Base-by-base conservation (phyloP, 2,329 filamentous ascomycete species). In the Trichoderma pleuroti region DNA sequence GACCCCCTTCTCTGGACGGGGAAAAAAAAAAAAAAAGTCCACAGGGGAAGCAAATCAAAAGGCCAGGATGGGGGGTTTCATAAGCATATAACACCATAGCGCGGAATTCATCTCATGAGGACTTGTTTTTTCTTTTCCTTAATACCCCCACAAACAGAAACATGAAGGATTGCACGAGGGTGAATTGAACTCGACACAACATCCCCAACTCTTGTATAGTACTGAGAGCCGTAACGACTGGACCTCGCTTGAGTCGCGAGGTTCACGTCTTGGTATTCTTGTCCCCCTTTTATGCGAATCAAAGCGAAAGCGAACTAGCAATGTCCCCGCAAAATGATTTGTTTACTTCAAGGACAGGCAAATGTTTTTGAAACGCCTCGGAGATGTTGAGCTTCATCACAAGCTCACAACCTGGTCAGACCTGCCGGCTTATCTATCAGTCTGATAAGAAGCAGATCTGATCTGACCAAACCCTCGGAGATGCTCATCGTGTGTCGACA, bases 141-240 rank as follows among this genome's bases (percentile, higher is more conserved):
- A 32, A 3, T 7, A 14, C 12, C 6, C 30, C 10, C 16, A 34
- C 14, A 21, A 4, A 56, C 11, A 56, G 24, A 36, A 14, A 42
- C 5, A 24, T 12, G n/a, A 36, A 32, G 26, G 12, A 34, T 9
- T 28, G 16, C 1, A 66, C 5, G 24, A 21, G n/a, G 30, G 16
- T 18, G 61, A 34, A 52, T 24, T 18, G 61, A 34, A 52, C 18
- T n/a, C 30, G n/a, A 36, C 16, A 12, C 21, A 39, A n/a, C 42
- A 6, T 66, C 2, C 49, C 16, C 63, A 66, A 66, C 24, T 66
- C 49, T 66, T 66, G 42, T 12, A 57, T 57, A 67, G 52, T 67
- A 57, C 2, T 67, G 52, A 67, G 64, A 32, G 64, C 64, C 24
- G 34, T 67, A 30, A 24, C n/a, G n/a, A n/a, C n/a, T n/a, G 18